phyloP scores from a whole-genome alignment of 805 yeast species.

The Ogataea pini region DNA sequence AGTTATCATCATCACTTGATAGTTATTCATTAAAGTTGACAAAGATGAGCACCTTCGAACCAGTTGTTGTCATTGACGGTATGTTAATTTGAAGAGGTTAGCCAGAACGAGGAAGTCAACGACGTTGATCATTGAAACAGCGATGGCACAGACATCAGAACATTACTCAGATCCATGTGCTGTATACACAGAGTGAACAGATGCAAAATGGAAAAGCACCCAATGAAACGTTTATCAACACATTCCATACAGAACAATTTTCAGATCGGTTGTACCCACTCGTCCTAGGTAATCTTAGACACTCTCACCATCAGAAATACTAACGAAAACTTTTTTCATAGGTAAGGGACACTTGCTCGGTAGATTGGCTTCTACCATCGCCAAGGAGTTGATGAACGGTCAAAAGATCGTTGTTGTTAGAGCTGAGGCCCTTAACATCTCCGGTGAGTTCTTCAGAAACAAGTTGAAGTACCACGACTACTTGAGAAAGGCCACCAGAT shows the following conservation, averaged over 20 bases:
- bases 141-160: not conserved
- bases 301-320: not conserved
- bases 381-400: conserved; percentile 98
- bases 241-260: no score
- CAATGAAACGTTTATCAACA: no score
- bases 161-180: no score
- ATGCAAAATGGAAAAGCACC: not conserved
- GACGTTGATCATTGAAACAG: not conserved
- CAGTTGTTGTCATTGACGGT: conserved; percentile 98
- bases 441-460: conserved; percentile 99
- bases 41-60: conserved; percentile 84
- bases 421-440: conserved; percentile 96
- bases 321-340: conserved; percentile 16
- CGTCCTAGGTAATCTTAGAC: not conserved
- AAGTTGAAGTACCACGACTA: conserved; percentile 99
- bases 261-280: not conserved
- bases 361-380: conserved; percentile 98
- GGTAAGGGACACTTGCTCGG: conserved; percentile 99
- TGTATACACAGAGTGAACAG: not conserved
- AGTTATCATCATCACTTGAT: conserved; percentile 13
- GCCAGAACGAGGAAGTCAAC: not conserved
- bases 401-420: conserved; percentile 98
- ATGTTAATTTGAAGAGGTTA: conserved; percentile 36
- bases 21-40: conserved; percentile 17
- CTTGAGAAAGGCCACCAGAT: conserved; percentile 99